Evolutionary conservation across 495 filamentous ascomycete species (phyloP).

Genomic region (Talaromyces trachyspermus): DNA sequence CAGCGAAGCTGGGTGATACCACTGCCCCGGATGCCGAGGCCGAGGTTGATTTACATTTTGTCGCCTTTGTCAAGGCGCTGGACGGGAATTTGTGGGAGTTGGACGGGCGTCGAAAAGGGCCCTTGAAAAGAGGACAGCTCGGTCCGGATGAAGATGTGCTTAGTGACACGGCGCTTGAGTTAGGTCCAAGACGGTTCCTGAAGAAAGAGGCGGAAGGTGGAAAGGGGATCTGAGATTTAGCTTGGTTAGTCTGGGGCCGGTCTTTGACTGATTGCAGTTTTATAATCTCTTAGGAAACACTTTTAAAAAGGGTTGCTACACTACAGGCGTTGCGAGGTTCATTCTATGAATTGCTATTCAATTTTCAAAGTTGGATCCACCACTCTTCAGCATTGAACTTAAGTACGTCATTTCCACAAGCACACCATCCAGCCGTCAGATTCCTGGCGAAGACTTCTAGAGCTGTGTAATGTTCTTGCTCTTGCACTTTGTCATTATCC

Average conservation of each 20-base stretch:
- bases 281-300: background rate
- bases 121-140: slow-evolving; percentile 51
- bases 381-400: slow-evolving; percentile 66
- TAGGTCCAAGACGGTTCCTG: slow-evolving; percentile 55
- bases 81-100: slow-evolving; percentile 75
- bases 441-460: slow-evolving; percentile 87
- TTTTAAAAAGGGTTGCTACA: background rate
- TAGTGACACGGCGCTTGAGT: slow-evolving; percentile 54
- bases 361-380: slow-evolving; percentile 42
- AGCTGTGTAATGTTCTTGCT: slow-evolving; percentile 43
- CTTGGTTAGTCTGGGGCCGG: slow-evolving; percentile 59
- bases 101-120: slow-evolving; percentile 70
- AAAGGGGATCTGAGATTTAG: slow-evolving; percentile 70
- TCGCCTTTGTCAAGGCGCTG: slow-evolving; percentile 72
- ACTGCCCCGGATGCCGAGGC: slow-evolving; percentile 59
- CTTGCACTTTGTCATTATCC: background rate
- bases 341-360: background rate
- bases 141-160: slow-evolving; percentile 57
- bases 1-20: slow-evolving; percentile 66
- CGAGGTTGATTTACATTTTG: slow-evolving; percentile 72
- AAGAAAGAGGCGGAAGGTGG: slow-evolving; percentile 48
- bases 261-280: slow-evolving; percentile 44
- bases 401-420: slow-evolving; percentile 80
- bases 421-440: slow-evolving; percentile 81
- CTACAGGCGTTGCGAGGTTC: background rate